Conservation (phyloP, 257 asterid species). For the Penstemon barbatus region DNA sequence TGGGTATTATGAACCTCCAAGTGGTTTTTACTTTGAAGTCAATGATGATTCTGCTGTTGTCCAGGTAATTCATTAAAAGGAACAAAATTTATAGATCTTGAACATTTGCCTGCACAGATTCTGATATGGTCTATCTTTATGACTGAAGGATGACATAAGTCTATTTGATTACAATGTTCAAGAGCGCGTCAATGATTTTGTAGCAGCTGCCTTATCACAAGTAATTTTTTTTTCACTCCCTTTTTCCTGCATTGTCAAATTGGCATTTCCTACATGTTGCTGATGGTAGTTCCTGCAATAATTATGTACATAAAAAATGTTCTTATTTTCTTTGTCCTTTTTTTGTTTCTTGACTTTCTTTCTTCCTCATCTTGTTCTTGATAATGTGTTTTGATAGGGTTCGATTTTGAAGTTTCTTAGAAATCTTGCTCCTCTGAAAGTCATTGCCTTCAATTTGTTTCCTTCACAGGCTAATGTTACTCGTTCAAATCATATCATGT, state of each 20-base stretch:
- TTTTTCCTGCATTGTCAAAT: conserved; percentile 8
- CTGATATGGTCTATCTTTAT: conserved; percentile 28
- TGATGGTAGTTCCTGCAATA: conserved; percentile 1
- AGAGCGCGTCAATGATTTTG: conserved; percentile 87
- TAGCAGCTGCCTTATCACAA: conserved; percentile 88
- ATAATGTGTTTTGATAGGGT: conserved; percentile 1
- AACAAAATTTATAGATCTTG: conserved; percentile 13
- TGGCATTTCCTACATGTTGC: neutral
- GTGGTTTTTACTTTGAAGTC: conserved; percentile 77
- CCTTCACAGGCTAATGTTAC: conserved; percentile 81
- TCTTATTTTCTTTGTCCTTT: neutral
- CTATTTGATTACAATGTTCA: conserved; percentile 89
- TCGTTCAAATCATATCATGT: conserved; percentile 93
- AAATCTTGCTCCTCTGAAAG: conserved; percentile 14
- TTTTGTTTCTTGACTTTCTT: neutral
- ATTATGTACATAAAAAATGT: neutral
- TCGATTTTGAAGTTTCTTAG: neutral
- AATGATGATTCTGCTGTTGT: conserved; percentile 71
- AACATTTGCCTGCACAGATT: conserved; percentile 19
- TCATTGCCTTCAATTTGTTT: conserved; percentile 15
- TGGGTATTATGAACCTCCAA: conserved; percentile 87
- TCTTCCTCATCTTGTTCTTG: neutral
- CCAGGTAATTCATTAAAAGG: conserved; percentile 55
- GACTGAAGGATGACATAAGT: conserved; percentile 62
- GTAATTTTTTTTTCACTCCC: conserved; percentile 34